phyloP scores from a whole-genome alignment of 257 asterid genomes.

The Fraxinus excelsior region DNA sequence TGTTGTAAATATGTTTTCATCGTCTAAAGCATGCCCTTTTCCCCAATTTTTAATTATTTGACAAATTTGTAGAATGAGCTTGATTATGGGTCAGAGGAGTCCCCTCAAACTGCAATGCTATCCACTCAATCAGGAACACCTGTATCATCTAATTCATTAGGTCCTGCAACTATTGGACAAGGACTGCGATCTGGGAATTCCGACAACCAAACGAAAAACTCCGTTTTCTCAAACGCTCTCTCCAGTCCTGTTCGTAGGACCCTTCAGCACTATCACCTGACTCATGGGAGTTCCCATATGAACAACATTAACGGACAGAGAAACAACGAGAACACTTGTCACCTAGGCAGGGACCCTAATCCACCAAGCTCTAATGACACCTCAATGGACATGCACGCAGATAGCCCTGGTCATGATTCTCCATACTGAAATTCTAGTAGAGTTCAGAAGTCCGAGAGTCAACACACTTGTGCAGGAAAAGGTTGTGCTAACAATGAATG shows the following conservation, averaged over 20 bases:
- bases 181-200: conserved; percentile 40
- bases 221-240: conserved; percentile 65
- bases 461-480: background rate
- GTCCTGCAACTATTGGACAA: conserved; percentile 43
- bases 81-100: conserved; percentile 54
- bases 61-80: conserved; percentile 54
- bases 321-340: conserved; percentile 37
- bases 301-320: conserved; percentile 32
- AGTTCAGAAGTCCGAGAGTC: background rate
- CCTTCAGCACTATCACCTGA: conserved; percentile 61
- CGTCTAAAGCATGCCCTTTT: background rate
- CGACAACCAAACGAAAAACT: conserved; percentile 2
- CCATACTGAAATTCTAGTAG: conserved; percentile 36
- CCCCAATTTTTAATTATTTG: background rate
- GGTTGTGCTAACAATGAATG: background rate
- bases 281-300: conserved; percentile 40
- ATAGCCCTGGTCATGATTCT: conserved; percentile 65
- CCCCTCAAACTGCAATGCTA: conserved; percentile 37
- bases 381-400: conserved; percentile 71
- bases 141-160: conserved; percentile 41
- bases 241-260: conserved; percentile 68
- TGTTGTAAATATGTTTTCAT: background rate
- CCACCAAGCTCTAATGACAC: conserved; percentile 55
- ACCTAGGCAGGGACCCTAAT: conserved; percentile 43
- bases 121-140: conserved; percentile 39